Conservation (phyloP, 805 yeast genomes). For the Sugiyamaella lignohabitans region DNA sequence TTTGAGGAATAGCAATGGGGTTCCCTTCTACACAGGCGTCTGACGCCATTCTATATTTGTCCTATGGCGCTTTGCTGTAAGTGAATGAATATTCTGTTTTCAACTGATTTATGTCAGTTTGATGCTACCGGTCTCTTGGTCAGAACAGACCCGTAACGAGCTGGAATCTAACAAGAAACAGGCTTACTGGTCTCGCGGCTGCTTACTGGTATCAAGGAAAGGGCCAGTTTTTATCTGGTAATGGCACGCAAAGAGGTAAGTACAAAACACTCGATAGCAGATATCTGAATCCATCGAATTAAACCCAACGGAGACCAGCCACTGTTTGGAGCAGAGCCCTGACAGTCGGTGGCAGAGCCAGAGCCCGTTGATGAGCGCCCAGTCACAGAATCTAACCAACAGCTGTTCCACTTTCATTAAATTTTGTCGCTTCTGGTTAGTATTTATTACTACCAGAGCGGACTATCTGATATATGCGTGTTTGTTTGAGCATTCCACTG, state of each 20-base stretch:
- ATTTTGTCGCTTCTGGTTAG: constrained; percentile 87
- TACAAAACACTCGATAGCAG: background rate
- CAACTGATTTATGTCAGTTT: background rate
- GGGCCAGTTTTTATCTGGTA: constrained; percentile 62
- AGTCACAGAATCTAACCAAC: background rate
- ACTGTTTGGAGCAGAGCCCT: too few species aligned
- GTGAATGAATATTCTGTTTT: too few species aligned
- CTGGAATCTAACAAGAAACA: constrained; percentile 31
- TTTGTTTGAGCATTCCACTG: background rate
- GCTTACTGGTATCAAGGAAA: constrained; percentile 54
- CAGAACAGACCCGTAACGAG: too few species aligned
- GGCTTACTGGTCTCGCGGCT: constrained; percentile 40
- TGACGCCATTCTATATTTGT: constrained; percentile 56
- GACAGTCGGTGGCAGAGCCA: too few species aligned
- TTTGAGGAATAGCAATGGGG: constrained; percentile 37
- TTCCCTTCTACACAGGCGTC: constrained; percentile 47
- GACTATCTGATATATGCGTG: background rate
- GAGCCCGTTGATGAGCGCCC: background rate
- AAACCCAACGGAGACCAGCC: too few species aligned
- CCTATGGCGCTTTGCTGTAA: constrained; percentile 48
- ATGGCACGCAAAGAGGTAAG: constrained; percentile 67
- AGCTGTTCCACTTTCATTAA: constrained; percentile 68
- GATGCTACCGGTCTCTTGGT: background rate
- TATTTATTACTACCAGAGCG: constrained; percentile 22
- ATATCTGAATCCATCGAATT: background rate